Evolutionary conservation across 805 yeast species (phyloP), one percentile per base, ranked within the genome.

Genomic region (Monosporozyma aerobia): DNA sequence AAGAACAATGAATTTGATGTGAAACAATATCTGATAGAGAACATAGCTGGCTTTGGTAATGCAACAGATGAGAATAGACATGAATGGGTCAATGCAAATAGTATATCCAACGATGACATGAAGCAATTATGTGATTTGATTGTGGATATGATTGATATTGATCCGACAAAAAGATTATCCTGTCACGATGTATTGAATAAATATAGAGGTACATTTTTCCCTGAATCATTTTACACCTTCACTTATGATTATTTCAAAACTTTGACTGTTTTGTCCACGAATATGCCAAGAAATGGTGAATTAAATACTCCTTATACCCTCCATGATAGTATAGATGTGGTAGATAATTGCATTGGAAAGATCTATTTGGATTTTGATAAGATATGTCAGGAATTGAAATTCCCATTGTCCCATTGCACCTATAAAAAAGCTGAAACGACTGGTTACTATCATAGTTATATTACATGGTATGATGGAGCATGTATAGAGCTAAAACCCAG

Each of bases 1-100:
- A 83, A 83, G 60, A 79, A 78, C 54, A 78, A 81, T 2, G 90
- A 85, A 54, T 82, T 77, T 61, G 65, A 66, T 22, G 95, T 96
- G 7, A 35, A 32, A n/a, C 47, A 49, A 22, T 56, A 53, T 25
- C 48, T 63, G 8, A 41, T 53, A 11, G 57, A 55, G 0, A 81
- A 81, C 52, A 66, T 87, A 14, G n/a, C 27, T 14, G 32, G 29
- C 3, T 23, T 35, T 5, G 48, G 48, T 32, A 40, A 40, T 40
- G 47, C 19, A 32, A 32, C n/a, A 35, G 39, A 35, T 35, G 39
- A 35, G 5, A 35, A 35, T 35, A n/a, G 5, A 13, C 13, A 35
- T 35, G 39, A 35, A 14, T 13, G 39, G 19, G n/a, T 35, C 4
- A 35, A 35, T 35, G 39, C 19, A 2, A 35, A 16, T 35, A 35